phyloP scores from a whole-genome alignment of 768 basidiomycete genomes.

The Erythrobasidium yunnanense region DNA sequence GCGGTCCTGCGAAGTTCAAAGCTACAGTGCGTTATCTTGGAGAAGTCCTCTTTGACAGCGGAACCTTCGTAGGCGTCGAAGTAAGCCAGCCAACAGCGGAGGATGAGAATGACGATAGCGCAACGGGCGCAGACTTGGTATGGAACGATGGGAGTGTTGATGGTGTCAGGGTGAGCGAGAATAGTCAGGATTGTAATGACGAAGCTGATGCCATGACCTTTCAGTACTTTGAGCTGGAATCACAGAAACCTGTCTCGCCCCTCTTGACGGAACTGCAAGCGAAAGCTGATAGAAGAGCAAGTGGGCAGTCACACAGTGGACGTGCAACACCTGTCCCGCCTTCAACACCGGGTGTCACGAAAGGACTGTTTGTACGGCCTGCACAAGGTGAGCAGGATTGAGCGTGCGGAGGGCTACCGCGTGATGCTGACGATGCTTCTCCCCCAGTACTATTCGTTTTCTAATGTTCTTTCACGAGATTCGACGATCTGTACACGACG shows the following conservation, averaged over 20 bases:
- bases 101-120: not conserved
- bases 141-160: conserved; percentile 18
- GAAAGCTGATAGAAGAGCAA: not conserved
- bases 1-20: not conserved
- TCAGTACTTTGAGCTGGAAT: conserved; percentile 4
- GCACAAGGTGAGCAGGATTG: not conserved
- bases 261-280: not conserved
- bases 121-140: not conserved
- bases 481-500: no score
- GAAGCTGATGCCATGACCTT: no score
- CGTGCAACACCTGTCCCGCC: not conserved
- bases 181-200: no score
- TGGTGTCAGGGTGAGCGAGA: not conserved
- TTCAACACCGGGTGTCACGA: not conserved
- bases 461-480: not conserved
- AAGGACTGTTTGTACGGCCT: not conserved
- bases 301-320: not conserved
- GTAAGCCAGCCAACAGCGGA: not conserved
- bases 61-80: conserved; percentile 11
- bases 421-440: not conserved
- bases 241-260: not conserved
- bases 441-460: not conserved
- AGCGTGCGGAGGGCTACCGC: no score
- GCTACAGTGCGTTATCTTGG: conserved; percentile 13
- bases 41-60: conserved; percentile 15